These are phyloP conservation scores for Mycena amicta DNA, from an alignment of 768 basidiomycete genomes.

Conservation along the genomic window DNA sequence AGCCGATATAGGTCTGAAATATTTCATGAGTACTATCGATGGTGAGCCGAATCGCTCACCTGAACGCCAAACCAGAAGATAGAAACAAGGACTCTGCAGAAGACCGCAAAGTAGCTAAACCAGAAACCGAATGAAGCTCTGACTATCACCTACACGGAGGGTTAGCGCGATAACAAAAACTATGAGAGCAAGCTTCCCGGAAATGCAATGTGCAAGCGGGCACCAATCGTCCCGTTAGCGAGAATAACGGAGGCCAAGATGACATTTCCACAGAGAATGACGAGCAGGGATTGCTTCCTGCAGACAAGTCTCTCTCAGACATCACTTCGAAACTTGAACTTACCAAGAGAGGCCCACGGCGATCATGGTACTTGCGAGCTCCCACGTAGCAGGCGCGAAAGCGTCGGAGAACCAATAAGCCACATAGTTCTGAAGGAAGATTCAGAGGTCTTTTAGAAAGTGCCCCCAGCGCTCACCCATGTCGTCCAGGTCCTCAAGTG, in stretches of 20 bases:
- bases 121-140: slow-evolving; percentile 89
- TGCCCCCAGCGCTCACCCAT: slow-evolving; percentile 31
- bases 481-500: slow-evolving; percentile 66
- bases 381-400: slow-evolving; percentile 44
- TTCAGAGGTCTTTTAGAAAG: neutral
- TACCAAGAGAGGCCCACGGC: slow-evolving; percentile 75
- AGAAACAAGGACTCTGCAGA: slow-evolving; percentile 75
- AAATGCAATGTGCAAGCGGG: slow-evolving; percentile 79
- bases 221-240: slow-evolving; percentile 77
- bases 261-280: slow-evolving; percentile 71
- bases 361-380: slow-evolving; percentile 73
- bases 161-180: neutral
- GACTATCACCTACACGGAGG: slow-evolving; percentile 59
- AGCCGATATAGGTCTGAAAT: slow-evolving; percentile 54
- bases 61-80: slow-evolving; percentile 88
- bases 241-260: slow-evolving; percentile 56
- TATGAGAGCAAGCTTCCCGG: slow-evolving; percentile 29
- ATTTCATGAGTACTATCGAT: neutral
- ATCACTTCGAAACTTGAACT: slow-evolving; percentile 16
- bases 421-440: slow-evolving; percentile 47
- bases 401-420: slow-evolving; percentile 64
- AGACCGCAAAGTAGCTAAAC: slow-evolving; percentile 84
- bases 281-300: slow-evolving; percentile 67
- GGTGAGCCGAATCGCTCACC: slow-evolving; percentile 35
- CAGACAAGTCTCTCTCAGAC: neutral